These are phyloP conservation scores for Nephelium lappaceum DNA, from an alignment of 345 rosid species.

Conservation along the genomic window DNA sequence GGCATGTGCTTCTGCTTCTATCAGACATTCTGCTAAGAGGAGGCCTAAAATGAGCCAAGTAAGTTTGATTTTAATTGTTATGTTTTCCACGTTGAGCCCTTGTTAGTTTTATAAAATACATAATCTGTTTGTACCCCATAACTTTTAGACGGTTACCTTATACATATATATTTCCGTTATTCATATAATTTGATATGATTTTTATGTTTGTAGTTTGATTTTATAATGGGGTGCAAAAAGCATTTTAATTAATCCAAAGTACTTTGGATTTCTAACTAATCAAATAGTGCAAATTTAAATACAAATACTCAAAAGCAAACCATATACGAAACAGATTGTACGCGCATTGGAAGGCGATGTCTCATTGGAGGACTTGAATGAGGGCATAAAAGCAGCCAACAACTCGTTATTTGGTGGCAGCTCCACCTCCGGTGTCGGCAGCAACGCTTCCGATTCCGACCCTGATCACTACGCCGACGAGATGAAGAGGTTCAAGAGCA, in stretches of 20 bases:
- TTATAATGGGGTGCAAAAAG: too few relatives aligned
- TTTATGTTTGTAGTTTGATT: too few relatives aligned
- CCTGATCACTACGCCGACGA: slow-evolving; percentile 48
- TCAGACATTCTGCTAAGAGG: slow-evolving; percentile 71
- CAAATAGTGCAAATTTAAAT: too few relatives aligned
- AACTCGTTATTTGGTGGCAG: slow-evolving; percentile 31
- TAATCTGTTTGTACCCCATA: too few relatives aligned
- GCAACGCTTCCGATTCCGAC: slow-evolving; percentile 26
- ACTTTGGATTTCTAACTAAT: too few relatives aligned
- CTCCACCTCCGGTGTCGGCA: slow-evolving; percentile 21
- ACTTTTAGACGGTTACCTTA: too few relatives aligned
- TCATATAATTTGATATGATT: too few relatives aligned
- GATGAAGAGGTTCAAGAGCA: slow-evolving; percentile 51
- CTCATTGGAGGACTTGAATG: slow-evolving; percentile 62
- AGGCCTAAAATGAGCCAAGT: slow-evolving; percentile 95
- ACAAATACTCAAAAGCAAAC: background rate
- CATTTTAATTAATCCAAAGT: too few relatives aligned
- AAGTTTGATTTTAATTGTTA: background rate
- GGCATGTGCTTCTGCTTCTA: slow-evolving; percentile 73
- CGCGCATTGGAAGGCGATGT: slow-evolving; percentile 67
- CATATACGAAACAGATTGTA: slow-evolving; percentile 51
- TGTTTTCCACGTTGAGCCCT: too few relatives aligned
- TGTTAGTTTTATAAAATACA: too few relatives aligned
- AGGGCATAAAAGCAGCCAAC: slow-evolving; percentile 44
- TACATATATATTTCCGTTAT: too few relatives aligned